These are phyloP conservation scores for Ceratocystis colombiana DNA, from an alignment of 2,329 filamentous ascomycete genomes.

Conservation along the genomic window DNA sequence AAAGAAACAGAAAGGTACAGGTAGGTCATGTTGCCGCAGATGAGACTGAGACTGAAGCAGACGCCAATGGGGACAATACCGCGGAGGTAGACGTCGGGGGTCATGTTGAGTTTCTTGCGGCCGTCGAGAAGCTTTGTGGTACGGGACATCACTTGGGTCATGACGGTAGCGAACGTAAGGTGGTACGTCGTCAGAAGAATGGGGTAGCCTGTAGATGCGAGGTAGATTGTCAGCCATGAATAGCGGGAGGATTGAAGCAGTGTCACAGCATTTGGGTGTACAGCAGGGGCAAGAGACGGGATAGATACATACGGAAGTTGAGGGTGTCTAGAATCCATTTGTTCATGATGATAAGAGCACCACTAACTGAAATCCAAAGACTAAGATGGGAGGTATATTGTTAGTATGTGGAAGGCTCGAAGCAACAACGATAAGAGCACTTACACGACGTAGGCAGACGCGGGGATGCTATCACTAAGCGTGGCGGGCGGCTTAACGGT, in stretches of 20 bases:
- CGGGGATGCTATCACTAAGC: constrained; percentile 61
- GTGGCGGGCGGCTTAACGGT: constrained; percentile 61
- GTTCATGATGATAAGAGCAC: constrained; percentile 96
- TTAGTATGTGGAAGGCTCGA: constrained; percentile 12
- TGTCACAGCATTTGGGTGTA: background rate
- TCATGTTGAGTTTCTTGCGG: constrained; percentile 96
- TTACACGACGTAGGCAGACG: constrained; percentile 73
- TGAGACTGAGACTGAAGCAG: constrained; percentile 92
- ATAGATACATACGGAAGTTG: constrained; percentile 50
- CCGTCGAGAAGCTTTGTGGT: constrained; percentile 86
- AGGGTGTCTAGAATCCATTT: constrained; percentile 90
- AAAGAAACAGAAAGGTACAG: constrained; percentile 92
- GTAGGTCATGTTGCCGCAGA: constrained; percentile 93
- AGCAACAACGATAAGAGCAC: constrained; percentile 29
- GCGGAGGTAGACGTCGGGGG: constrained; percentile 78
- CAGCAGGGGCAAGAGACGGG: background rate
- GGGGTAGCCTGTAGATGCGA: constrained; percentile 48
- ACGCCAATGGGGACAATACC: constrained; percentile 90
- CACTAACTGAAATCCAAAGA: constrained; percentile 79
- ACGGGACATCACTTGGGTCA: constrained; percentile 86
- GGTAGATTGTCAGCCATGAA: constrained; percentile 25
- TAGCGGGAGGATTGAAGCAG: constrained; percentile 11
- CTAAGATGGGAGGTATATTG: constrained; percentile 15
- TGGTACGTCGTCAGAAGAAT: constrained; percentile 94
- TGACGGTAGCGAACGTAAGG: constrained; percentile 79